These are phyloP conservation scores for Arabidopsis hybrid DNA, from an alignment of 441 rosid species.

Conservation along the genomic window DNA sequence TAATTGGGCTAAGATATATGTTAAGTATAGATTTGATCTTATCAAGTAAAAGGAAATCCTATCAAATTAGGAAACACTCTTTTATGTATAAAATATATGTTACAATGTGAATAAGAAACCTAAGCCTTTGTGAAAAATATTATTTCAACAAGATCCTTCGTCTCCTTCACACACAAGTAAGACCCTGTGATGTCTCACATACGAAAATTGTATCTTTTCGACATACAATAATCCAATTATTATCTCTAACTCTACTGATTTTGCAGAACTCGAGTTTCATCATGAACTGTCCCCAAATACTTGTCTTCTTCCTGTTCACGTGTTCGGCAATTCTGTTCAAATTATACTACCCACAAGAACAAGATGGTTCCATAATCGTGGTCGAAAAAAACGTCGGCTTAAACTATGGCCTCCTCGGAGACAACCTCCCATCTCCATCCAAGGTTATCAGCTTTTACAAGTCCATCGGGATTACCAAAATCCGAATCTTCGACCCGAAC, in stretches of 20 bases:
- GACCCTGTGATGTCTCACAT: too few relatives aligned
- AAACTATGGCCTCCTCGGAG: slow-evolving; percentile 41
- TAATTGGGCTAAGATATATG: too few relatives aligned
- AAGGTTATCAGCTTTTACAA: slow-evolving; percentile 25
- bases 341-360: not conserved
- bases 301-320: not conserved
- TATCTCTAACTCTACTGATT: not conserved
- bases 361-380: not conserved
- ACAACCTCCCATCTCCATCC: slow-evolving; percentile 43
- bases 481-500: slow-evolving; percentile 38
- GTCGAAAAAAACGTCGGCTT: slow-evolving; percentile 9
- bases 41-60: too few relatives aligned
- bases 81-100: too few relatives aligned
- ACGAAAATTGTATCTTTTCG: too few relatives aligned
- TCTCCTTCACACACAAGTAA: too few relatives aligned
- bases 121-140: too few relatives aligned
- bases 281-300: not conserved
- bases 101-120: too few relatives aligned
- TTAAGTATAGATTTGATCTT: too few relatives aligned
- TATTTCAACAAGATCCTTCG: too few relatives aligned
- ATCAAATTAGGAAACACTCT: too few relatives aligned
- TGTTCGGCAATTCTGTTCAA: not conserved
- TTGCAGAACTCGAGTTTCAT: not conserved
- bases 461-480: not conserved
- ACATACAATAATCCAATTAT: too few relatives aligned